These are phyloP conservation scores for Isoetes engelmannii DNA, from an alignment of 83 land plant genomes.

Conservation along the genomic window DNA sequence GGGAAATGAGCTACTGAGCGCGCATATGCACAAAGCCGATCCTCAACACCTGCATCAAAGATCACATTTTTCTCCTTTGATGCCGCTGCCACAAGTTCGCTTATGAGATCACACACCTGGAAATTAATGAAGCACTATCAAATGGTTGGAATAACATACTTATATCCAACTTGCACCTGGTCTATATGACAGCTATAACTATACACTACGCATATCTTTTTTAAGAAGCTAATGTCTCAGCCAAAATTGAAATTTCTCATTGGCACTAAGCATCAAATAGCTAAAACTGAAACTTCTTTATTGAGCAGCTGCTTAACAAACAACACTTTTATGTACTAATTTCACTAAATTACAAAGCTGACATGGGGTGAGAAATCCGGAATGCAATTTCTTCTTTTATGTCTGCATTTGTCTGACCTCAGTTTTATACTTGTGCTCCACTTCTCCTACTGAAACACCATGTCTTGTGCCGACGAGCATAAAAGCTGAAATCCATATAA, in stretches of 20 bases:
- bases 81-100: conserved; percentile 88
- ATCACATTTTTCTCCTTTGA: conserved; percentile 47
- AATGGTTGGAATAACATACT: too few species aligned
- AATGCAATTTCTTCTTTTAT: not conserved
- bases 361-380: not conserved
- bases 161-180: too few species aligned
- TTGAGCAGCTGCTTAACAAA: too few species aligned
- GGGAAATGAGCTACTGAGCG: conserved; percentile 93
- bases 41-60: conserved; percentile 79
- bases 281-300: too few species aligned
- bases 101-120: conserved; percentile 67
- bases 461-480: conserved; percentile 98
- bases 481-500: conserved; percentile 93
- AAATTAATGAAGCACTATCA: too few species aligned
- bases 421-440: conserved; percentile 62
- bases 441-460: conserved; percentile 87
- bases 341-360: not conserved
- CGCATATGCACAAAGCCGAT: conserved; percentile 93
- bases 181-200: too few species aligned
- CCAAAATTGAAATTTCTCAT: too few species aligned
- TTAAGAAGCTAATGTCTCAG: too few species aligned
- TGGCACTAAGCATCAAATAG: too few species aligned
- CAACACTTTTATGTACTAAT: too few species aligned
- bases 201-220: too few species aligned
- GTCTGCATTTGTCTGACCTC: too few species aligned